phyloP scores from a whole-genome alignment of 768 basidiomycete species.

The Tylopilus cervinicoccineus region DNA sequence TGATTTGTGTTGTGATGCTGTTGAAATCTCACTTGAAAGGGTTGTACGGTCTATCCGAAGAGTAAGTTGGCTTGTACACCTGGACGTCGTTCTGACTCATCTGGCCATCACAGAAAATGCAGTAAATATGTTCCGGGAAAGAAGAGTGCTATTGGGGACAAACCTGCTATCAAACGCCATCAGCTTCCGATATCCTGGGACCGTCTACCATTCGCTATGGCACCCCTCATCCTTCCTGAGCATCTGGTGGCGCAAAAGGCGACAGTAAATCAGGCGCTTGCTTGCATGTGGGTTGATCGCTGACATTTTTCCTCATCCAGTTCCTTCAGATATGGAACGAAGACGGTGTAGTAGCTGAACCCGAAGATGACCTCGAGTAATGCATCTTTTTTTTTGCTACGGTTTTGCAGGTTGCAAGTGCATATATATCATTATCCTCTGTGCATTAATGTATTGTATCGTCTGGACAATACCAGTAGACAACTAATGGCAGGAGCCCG shows the following conservation, averaged over 20 bases:
- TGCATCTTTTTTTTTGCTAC: not conserved
- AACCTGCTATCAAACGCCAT: slow-evolving; percentile 61
- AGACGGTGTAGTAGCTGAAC: slow-evolving; percentile 69
- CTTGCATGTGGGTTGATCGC: not conserved
- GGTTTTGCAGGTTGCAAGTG: not conserved
- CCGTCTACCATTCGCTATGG: slow-evolving; percentile 62
- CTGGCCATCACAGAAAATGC: slow-evolving; percentile 67
- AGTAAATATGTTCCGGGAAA: slow-evolving; percentile 82
- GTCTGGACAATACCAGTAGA: slow-evolving; percentile 5
- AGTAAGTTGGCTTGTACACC: slow-evolving; percentile 49
- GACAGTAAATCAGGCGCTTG: slow-evolving; percentile 45
- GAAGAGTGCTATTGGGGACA: slow-evolving; percentile 88
- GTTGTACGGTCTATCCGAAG: slow-evolving; percentile 84
- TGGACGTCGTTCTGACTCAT: not conserved
- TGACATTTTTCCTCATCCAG: slow-evolving; percentile 32
- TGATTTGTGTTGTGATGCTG: slow-evolving; percentile 81
- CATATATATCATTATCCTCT: slow-evolving; percentile 28
- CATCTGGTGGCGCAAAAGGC: slow-evolving; percentile 61
- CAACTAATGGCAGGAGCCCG: not conserved
- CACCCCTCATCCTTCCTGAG: slow-evolving; percentile 54
- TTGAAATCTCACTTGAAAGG: slow-evolving; percentile 83
- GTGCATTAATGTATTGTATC: slow-evolving; percentile 28
- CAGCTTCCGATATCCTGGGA: slow-evolving; percentile 68
- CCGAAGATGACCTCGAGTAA: slow-evolving; percentile 44
- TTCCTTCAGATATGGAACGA: slow-evolving; percentile 80